These are phyloP conservation scores for Trichocladium uniseriatum DNA, from an alignment of 495 filamentous ascomycete genomes.

Conservation along the genomic window DNA sequence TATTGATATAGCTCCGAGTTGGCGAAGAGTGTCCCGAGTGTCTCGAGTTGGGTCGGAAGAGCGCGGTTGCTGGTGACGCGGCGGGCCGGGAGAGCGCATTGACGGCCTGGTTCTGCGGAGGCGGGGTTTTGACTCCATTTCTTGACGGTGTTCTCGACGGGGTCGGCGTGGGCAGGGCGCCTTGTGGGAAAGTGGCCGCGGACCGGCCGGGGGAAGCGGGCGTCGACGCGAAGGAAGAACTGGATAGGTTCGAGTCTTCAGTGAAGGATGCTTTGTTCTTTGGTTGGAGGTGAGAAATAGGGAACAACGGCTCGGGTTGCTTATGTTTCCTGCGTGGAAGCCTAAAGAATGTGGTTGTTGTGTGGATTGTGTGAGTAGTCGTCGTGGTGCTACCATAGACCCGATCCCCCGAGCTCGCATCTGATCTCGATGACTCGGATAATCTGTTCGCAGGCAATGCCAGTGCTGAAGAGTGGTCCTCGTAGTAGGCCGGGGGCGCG, in stretches of 20 bases:
- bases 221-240: conserved; percentile 22
- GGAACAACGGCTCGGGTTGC: conserved; percentile 74
- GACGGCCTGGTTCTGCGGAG: conserved; percentile 21
- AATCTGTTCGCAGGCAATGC: conserved; percentile 60
- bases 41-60: conserved; percentile 56
- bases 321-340: conserved; percentile 69
- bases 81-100: conserved; percentile 23
- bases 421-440: conserved; percentile 88
- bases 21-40: conserved; percentile 69
- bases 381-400: conserved; percentile 54
- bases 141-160: conserved; percentile 45
- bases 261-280: conserved; percentile 43
- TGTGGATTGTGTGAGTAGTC: conserved; percentile 50
- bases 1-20: conserved; percentile 42
- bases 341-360: conserved; percentile 66
- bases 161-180: conserved; percentile 31
- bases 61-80: conserved; percentile 42
- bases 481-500: conserved; percentile 51
- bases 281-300: conserved; percentile 62
- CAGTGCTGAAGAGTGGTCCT: conserved; percentile 57
- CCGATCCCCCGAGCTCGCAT: conserved; percentile 73
- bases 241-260: conserved; percentile 24
- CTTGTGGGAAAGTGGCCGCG: conserved; percentile 12
- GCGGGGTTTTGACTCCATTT: conserved; percentile 30
- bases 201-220: conserved; percentile 14